A percentile compares a stretch with the other conserved stretches of the same genome.
phyloP scores from a whole-genome alignment of 2,329 filamentous ascomycete genomes.

The Ilyonectria mors-panacis region DNA sequence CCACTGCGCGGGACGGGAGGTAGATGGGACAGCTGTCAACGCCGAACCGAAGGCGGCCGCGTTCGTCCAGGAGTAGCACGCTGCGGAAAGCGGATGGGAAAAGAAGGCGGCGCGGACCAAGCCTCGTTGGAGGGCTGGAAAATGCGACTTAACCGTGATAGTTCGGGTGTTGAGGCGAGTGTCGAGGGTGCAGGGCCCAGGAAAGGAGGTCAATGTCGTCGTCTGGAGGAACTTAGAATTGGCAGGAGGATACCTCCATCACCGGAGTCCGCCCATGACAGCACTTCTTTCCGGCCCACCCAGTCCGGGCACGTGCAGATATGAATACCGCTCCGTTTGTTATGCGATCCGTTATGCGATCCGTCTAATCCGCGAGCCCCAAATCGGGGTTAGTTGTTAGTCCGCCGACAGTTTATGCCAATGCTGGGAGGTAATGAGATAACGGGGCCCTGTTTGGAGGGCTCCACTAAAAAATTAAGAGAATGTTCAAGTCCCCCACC shows the following conservation, averaged over 20 bases:
- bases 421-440: conserved; percentile 19
- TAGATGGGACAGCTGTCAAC: conserved; percentile 46
- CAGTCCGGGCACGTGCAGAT: conserved; percentile 46
- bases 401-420: conserved; percentile 12
- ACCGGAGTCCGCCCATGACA: conserved; percentile 28
- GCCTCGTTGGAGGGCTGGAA: conserved; percentile 15
- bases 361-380: conserved; percentile 27
- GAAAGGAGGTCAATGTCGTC: conserved; percentile 48
- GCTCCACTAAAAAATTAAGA: conserved; percentile 51
- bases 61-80: conserved; percentile 21
- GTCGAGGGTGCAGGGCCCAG: conserved; percentile 13
- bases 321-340: conserved; percentile 24
- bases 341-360: conserved; percentile 13
- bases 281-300: conserved; percentile 25
- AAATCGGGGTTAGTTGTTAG: conserved; percentile 26
- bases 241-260: conserved; percentile 46
- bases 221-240: conserved; percentile 41
- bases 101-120: conserved; percentile 16
- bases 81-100: conserved; percentile 23
- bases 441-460: conserved; percentile 25
- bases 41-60: conserved; percentile 30
- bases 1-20: conserved; percentile 28
- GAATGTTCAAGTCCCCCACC: conserved; percentile 45
- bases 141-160: conserved; percentile 38
- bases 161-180: conserved; percentile 37